phyloP scores from a whole-genome alignment of 345 rosid genomes.

The Gossypium arboreum region DNA sequence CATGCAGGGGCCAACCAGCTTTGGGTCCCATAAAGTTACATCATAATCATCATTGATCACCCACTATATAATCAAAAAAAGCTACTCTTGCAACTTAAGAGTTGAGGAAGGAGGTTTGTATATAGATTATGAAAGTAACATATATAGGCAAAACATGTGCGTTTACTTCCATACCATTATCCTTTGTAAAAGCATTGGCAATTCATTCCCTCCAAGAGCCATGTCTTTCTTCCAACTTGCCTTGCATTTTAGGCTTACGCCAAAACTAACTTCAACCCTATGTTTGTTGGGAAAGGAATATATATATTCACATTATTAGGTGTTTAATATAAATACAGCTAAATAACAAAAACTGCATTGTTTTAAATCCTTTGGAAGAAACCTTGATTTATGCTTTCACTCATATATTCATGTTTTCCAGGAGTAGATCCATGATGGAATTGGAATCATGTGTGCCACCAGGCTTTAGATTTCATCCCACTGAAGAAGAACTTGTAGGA shows the following conservation, averaged over 20 bases:
- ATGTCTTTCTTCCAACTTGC: constrained; percentile 23
- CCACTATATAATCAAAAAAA: constrained; percentile 3
- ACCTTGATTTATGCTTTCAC: constrained; percentile 17
- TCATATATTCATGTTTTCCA: constrained; percentile 16
- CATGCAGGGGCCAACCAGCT: constrained; percentile 12
- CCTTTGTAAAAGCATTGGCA: constrained; percentile 30
- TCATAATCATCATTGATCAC: constrained; percentile 28
- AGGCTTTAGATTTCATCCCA: constrained; percentile 92
- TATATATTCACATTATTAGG: not conserved
- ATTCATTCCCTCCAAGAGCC: constrained; percentile 44
- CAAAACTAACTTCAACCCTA: not conserved
- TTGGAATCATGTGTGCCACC: constrained; percentile 79
- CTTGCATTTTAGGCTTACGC: constrained; percentile 36
- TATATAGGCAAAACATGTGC: constrained; percentile 26
- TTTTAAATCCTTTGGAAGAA: constrained; percentile 19
- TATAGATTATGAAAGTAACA: constrained; percentile 18
- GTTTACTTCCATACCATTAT: constrained; percentile 37
- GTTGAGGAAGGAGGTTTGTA: not conserved
- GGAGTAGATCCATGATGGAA: constrained; percentile 40
- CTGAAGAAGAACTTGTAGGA: constrained; percentile 97
- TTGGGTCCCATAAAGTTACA: constrained; percentile 38
- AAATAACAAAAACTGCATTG: constrained; percentile 31
- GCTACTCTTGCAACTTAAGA: constrained; percentile 11
- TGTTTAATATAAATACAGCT: constrained; percentile 3
- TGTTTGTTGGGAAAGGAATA: not conserved